Evolutionary conservation across 2,329 filamentous ascomycete genomes (phyloP), one percentile per base, ranked within the genome.

Genomic region (Apiospora arundinis): DNA sequence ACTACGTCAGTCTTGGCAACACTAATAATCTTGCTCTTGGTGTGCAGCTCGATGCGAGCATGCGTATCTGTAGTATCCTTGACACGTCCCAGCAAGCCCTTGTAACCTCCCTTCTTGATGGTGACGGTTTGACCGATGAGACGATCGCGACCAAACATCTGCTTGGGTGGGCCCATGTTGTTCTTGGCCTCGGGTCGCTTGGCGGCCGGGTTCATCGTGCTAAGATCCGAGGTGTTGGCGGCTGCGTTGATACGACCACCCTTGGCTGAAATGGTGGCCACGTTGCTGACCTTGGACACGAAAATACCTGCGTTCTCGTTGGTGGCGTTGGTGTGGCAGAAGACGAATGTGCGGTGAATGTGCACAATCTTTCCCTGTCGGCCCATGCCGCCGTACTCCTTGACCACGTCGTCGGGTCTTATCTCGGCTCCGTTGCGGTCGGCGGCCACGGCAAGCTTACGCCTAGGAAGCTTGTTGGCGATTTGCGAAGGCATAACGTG

Each of bases 401-500:
- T 95, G 72, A 99, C 94, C 1, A 94, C 95, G 80, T 99, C 96
- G 71, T 97, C 95, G 21, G 92, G 86, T 72, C 95, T 91, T 75
- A 99, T 97, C 81, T 99, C 96, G 21, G 95, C 95, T 16, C 96
- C 95, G 77, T 95, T 95, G 71, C 94, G 91, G 80, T 99, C 96
- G 12, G 95, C 96, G 4, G 96, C 95, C 14, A 98, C 95, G 12
- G 94, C 94, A 74, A 93, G 90, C 77, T 93, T 93, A 74, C 95
- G 92, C 78, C 91, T 91, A 3, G 94, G 93, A 65, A 98, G 88
- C 80, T 95, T 95, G 82, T 96, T 96, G 37, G 94, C 92, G 74
- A 99, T 95, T 80, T 97, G 95, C 0, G 95, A 97, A 23, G 95
- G 95, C 80, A 98, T 91, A 3, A 97, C 87, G 74, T 93, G 93